These are phyloP conservation scores for Lachnellula hyalina DNA, from an alignment of 2,329 filamentous ascomycete species.

Conservation along the genomic window DNA sequence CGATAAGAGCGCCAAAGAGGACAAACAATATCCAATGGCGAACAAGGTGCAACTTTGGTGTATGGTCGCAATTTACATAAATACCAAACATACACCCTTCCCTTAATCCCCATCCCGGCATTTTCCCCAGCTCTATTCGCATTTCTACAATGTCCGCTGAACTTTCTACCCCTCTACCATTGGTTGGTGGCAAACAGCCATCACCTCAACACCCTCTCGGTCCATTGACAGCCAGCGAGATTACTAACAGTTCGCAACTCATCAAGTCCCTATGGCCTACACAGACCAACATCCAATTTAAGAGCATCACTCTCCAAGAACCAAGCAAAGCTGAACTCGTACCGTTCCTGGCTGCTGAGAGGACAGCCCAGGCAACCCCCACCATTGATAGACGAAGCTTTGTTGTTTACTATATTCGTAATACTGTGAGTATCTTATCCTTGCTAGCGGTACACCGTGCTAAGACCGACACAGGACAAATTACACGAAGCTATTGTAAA, in stretches of 20 bases:
- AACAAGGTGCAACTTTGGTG: background rate
- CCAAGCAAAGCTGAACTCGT: constrained; percentile 48
- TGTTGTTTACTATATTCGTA: constrained; percentile 53
- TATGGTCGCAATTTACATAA: background rate
- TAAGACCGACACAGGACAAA: constrained; percentile 43
- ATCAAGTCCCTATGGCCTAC: constrained; percentile 50
- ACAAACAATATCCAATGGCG: background rate
- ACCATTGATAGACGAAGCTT: constrained; percentile 46
- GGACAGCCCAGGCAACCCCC: constrained; percentile 35
- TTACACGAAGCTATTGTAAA: constrained; percentile 56
- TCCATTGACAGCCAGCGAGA: constrained; percentile 53
- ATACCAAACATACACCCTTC: background rate
- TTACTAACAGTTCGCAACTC: constrained; percentile 44
- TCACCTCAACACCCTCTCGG: constrained; percentile 49
- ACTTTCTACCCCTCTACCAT: constrained; percentile 21
- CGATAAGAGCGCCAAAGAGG: constrained; percentile 1
- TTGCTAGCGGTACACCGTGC: constrained; percentile 1
- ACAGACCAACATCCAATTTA: constrained; percentile 54
- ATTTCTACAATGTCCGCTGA: constrained; percentile 20
- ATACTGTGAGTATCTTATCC: constrained; percentile 44
- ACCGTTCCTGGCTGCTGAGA: constrained; percentile 46
- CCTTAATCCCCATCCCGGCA: background rate
- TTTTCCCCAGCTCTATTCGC: background rate
- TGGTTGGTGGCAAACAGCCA: constrained; percentile 21
- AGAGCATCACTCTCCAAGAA: constrained; percentile 55